Base-by-base conservation (phyloP, 805 yeast genomes). In the Pichia kluyveri region DNA sequence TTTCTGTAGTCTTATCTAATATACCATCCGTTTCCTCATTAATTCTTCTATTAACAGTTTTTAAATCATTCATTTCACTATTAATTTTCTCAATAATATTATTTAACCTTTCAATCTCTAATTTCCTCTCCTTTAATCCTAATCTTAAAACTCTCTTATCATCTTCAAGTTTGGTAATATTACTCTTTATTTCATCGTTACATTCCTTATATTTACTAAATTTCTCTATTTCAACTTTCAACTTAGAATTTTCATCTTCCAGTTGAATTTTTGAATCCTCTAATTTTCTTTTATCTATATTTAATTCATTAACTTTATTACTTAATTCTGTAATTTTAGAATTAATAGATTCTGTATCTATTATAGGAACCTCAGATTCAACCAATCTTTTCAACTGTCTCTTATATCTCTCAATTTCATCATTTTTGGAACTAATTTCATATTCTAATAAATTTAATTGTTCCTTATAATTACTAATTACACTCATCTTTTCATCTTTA, bases 401-500 rank as follows among this genome's bases (percentile, higher is more conserved):
- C 8, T 17, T 37, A 18, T 37, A 10, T 26, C 38, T 27, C 3
- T 17, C 7, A 15, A 55, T 36, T 17, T 48, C 50, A 15, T 10
- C n/a, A 31, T 53, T 52, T 30, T 57, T 56, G 11, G 45, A 45
- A 31, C 42, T 49, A 17, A 44, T 44, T 9, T 47, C 38, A 2
- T 51, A 51, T 15, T 56, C 54, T 36, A 60, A 49, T 7, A 51
- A 52, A 8, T 50, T 43, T 34, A 51, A 47, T 30, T 45, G 28
- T 26, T 38, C 51, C 17, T 41, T 23, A 38, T 45, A 43, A 12
- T 42, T 41, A 34, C 17, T 54, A 54, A 53, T 62, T 50, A 44
- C 61, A 55, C 38, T 52, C 30, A 30, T 63, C 30, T 52, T 51
- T 17, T 61, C 56, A 26, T 55, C 52, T 36, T 58, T 47, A 10